A percentile compares a stretch with the other conserved stretches of the same genome.
phyloP scores from a whole-genome alignment of 2,329 filamentous ascomycete genomes.

The Colletotrichum navitas region DNA sequence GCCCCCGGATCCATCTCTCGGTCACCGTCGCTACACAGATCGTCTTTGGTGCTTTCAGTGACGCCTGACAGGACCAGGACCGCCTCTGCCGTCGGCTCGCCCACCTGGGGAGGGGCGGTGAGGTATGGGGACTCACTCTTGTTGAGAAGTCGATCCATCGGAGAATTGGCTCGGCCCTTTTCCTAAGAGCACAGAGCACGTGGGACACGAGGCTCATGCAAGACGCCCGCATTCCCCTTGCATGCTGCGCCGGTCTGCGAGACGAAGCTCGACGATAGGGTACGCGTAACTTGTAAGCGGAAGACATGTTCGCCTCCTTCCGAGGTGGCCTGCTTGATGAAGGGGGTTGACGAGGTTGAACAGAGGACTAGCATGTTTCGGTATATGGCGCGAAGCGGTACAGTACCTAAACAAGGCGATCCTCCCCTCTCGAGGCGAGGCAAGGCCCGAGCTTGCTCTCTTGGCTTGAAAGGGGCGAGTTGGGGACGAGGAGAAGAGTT shows the following conservation, averaged over 20 bases:
- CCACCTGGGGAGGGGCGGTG: conserved; percentile 1
- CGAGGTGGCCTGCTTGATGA: background rate
- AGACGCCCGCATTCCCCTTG: conserved; percentile 13
- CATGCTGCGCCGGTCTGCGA: background rate
- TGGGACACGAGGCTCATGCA: conserved; percentile 34
- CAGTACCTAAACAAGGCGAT: conserved; percentile 14
- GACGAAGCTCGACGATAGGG: conserved; percentile 1
- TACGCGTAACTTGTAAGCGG: conserved; percentile 3
- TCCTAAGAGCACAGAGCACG: conserved; percentile 16
- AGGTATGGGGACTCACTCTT: background rate
- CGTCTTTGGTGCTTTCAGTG: conserved; percentile 22
- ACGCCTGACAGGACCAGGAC: conserved; percentile 22
- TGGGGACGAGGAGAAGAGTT: background rate
- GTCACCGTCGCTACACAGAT: conserved; percentile 14
- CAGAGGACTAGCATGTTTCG: conserved; percentile 25
- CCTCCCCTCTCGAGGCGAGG: background rate
- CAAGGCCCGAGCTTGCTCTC: background rate
- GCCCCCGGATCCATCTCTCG: conserved; percentile 26
- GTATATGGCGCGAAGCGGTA: conserved; percentile 27
- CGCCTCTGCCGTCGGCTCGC: conserved; percentile 30
- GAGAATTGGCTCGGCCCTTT: conserved; percentile 25
- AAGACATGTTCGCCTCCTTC: background rate
- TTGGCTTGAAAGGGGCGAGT: conserved; percentile 20
- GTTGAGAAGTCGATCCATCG: conserved; percentile 13
- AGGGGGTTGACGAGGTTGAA: conserved; percentile 9